Conservation (phyloP, 1,139 yeast species). For the Entelexis paramagnoliae region DNA sequence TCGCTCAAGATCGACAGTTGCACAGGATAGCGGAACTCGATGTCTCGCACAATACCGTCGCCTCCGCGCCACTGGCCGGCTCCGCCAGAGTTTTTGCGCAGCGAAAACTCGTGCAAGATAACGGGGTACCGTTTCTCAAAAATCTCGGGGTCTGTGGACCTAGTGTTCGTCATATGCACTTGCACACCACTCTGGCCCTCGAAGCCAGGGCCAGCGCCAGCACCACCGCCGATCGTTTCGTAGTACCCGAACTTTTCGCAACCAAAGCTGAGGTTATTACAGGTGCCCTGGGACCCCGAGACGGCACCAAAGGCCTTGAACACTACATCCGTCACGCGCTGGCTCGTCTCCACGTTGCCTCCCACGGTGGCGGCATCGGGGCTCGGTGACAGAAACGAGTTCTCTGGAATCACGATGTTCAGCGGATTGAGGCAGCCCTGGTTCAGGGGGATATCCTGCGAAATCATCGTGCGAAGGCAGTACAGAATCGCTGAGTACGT, state of each 20-base stretch:
- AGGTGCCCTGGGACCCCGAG: conserved; percentile 69
- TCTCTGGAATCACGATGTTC: conserved; percentile 53
- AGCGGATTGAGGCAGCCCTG: conserved; percentile 76
- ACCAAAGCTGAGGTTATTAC: conserved; percentile 67
- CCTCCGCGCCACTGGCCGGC: conserved; percentile 48
- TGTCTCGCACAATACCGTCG: conserved; percentile 51
- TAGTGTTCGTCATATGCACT: conserved; percentile 60
- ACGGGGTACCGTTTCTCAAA: conserved; percentile 60
- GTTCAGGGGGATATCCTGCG: conserved; percentile 70
- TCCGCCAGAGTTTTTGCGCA: conserved; percentile 51
- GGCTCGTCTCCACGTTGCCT: conserved; percentile 82
- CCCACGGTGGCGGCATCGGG: conserved; percentile 80
- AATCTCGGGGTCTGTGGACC: conserved; percentile 61
- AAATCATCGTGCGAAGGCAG: conserved; percentile 62
- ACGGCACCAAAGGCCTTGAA: conserved; percentile 66
- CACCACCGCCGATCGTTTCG: conserved; percentile 66
- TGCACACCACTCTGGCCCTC: conserved; percentile 56
- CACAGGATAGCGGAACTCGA: conserved; percentile 47
- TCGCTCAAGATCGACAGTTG: conserved; percentile 53
- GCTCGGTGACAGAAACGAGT: conserved; percentile 59
- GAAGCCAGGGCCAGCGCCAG: conserved; percentile 59
- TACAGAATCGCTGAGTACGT: conserved; percentile 73
- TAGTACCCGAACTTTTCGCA: conserved; percentile 53
- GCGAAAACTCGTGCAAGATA: conserved; percentile 44
- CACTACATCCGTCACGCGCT: conserved; percentile 69